Percentiles rank a stretch among this genome's conserved stretches.
These are phyloP conservation scores for Sequoia sempervirens DNA, from an alignment of 75 land plant species.

Conservation along the genomic window DNA sequence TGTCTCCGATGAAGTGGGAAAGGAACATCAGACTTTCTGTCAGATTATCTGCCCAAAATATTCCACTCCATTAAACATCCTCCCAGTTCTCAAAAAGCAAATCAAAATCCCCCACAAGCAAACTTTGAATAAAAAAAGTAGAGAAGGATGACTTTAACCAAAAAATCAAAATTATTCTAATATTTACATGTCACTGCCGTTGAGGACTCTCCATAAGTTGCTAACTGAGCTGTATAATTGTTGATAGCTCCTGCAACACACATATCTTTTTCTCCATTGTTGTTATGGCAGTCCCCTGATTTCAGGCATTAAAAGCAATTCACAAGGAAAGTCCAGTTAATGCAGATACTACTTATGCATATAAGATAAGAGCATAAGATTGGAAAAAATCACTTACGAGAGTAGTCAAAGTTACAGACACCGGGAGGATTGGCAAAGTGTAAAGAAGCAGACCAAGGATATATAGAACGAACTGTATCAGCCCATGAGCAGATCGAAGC, in stretches of 20 bases:
- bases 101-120: neutral
- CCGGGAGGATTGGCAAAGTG: conserved; percentile 53
- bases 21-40: conserved; percentile 63
- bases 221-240: conserved; percentile 48
- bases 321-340: too few relatives aligned
- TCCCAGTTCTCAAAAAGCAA: neutral
- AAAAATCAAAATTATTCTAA: neutral
- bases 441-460: conserved; percentile 33
- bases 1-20: conserved; percentile 58
- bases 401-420: conserved; percentile 26
- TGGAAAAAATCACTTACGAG: conserved; percentile 22
- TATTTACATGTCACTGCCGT: conserved; percentile 9
- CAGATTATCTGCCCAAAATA: conserved; percentile 29
- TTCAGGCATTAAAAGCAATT: neutral
- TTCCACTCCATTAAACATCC: too few relatives aligned
- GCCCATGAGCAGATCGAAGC: conserved; percentile 57
- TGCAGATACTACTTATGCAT: too few relatives aligned
- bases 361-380: neutral
- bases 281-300: conserved; percentile 50
- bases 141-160: neutral
- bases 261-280: conserved; percentile 21
- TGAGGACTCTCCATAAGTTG: conserved; percentile 11
- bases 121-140: neutral
- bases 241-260: conserved; percentile 55
- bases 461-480: conserved; percentile 34